Conservation (phyloP, 2,329 filamentous ascomycete species). For the Tolypocladium tundrense region DNA sequence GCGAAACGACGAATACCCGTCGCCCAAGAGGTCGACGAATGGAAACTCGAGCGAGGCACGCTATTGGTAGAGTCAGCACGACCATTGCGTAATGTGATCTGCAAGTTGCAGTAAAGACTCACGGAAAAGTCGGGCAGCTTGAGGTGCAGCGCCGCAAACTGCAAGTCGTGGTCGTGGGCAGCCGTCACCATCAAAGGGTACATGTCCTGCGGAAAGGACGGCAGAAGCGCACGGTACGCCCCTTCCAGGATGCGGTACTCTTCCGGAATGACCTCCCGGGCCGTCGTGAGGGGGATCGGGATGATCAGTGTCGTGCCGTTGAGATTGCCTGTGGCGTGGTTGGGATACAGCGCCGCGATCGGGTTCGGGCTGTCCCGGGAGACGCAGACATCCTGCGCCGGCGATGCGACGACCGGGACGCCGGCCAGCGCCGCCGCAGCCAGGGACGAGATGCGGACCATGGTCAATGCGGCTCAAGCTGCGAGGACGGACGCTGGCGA, state of each 20-base stretch:
- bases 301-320: constrained; percentile 43
- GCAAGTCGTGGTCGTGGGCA: constrained; percentile 40
- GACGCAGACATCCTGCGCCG: not conserved
- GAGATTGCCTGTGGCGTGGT: constrained; percentile 38
- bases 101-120: not conserved
- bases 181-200: constrained; percentile 43
- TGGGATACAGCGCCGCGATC: constrained; percentile 33
- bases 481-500: not conserved
- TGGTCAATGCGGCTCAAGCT: not conserved
- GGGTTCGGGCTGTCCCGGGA: constrained; percentile 24
- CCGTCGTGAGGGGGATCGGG: constrained; percentile 36
- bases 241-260: constrained; percentile 38
- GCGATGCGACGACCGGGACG: not conserved
- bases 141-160: not conserved
- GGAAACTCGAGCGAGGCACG: constrained; percentile 42
- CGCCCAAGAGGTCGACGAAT: constrained; percentile 41
- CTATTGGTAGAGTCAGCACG: constrained; percentile 20
- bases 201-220: constrained; percentile 36
- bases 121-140: not conserved
- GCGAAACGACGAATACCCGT: constrained; percentile 40
- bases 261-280: constrained; percentile 35
- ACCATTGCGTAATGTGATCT: not conserved
- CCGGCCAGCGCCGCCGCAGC: not conserved
- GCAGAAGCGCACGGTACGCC: constrained; percentile 36
- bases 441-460: not conserved